Conservation (phyloP, 2,329 filamentous ascomycete species). For the Pyrenophora teres region DNA sequence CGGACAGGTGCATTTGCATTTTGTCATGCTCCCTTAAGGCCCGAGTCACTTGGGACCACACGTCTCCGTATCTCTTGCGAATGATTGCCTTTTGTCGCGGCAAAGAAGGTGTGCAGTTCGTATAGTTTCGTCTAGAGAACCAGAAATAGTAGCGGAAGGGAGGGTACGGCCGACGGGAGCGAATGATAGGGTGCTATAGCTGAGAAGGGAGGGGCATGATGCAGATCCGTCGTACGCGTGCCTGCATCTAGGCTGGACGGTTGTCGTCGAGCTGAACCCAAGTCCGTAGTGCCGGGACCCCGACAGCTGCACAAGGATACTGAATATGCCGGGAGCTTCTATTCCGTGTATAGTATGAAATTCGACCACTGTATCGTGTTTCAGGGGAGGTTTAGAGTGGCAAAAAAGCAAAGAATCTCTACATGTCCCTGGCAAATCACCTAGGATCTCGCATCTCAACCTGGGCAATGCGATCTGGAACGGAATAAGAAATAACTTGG, state of each 20-base stretch:
- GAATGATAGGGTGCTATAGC: conserved; percentile 12
- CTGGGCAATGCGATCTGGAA: not conserved
- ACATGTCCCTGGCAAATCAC: not conserved
- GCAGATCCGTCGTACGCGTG: conserved; percentile 20
- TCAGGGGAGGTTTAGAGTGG: conserved; percentile 6
- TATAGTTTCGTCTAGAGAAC: conserved; percentile 15
- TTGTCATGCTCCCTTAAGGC: conserved; percentile 21
- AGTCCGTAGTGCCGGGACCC: conserved; percentile 22
- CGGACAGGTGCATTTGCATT: conserved; percentile 18
- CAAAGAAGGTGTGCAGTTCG: conserved; percentile 7
- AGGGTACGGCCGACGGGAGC: conserved; percentile 8
- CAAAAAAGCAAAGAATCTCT: conserved; percentile 4
- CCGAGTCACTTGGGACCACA: conserved; percentile 13
- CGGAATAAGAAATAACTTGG: not conserved
- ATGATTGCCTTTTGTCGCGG: conserved; percentile 19
- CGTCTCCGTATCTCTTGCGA: conserved; percentile 16
- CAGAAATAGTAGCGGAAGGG: conserved; percentile 22
- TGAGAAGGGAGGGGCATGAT: conserved; percentile 6
- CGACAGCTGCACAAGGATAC: conserved; percentile 16
- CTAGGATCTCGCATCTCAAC: not conserved
- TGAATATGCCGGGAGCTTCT: conserved; percentile 6
- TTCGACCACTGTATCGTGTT: not conserved
- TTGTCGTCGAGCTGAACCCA: conserved; percentile 22
- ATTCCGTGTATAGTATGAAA: conserved; percentile 4
- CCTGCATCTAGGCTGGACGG: conserved; percentile 13